Evolutionary conservation across 257 asterid species (phyloP).

Genomic region (Penstemon davidsonii): DNA sequence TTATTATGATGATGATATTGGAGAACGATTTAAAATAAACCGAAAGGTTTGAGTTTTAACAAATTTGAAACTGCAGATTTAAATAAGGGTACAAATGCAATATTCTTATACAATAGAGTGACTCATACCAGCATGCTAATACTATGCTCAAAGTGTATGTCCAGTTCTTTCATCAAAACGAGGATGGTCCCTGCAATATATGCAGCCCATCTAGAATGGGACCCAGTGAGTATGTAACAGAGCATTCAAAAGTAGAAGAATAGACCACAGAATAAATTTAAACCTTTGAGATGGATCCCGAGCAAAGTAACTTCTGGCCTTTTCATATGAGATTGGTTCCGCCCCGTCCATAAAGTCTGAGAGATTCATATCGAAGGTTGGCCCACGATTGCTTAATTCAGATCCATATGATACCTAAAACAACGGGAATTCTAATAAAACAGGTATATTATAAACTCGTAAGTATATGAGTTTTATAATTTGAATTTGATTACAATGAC

Average conservation of each 20-base stretch:
- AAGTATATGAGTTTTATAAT: background rate
- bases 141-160: slow-evolving; percentile 72
- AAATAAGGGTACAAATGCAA: slow-evolving; percentile 1
- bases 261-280: slow-evolving; percentile 12
- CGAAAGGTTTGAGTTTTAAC: too few species aligned
- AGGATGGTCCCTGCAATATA: slow-evolving; percentile 95
- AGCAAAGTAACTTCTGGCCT: slow-evolving; percentile 81
- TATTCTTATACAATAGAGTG: slow-evolving; percentile 6
- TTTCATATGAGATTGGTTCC: slow-evolving; percentile 70
- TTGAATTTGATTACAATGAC: slow-evolving; percentile 23
- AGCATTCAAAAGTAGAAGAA: slow-evolving; percentile 14
- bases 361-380: slow-evolving; percentile 96
- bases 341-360: slow-evolving; percentile 90
- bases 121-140: slow-evolving; percentile 75
- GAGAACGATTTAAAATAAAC: too few species aligned
- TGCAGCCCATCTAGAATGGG: slow-evolving; percentile 91
- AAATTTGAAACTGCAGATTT: too few species aligned
- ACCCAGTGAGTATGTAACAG: slow-evolving; percentile 32
- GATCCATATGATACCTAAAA: slow-evolving; percentile 95
- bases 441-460: background rate
- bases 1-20: too few species aligned
- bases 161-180: slow-evolving; percentile 91
- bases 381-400: slow-evolving; percentile 96
- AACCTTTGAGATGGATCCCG: slow-evolving; percentile 95
- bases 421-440: background rate